Conservation (phyloP, 2,329 filamentous ascomycete species). For the Neocatenulostroma microsporum region DNA sequence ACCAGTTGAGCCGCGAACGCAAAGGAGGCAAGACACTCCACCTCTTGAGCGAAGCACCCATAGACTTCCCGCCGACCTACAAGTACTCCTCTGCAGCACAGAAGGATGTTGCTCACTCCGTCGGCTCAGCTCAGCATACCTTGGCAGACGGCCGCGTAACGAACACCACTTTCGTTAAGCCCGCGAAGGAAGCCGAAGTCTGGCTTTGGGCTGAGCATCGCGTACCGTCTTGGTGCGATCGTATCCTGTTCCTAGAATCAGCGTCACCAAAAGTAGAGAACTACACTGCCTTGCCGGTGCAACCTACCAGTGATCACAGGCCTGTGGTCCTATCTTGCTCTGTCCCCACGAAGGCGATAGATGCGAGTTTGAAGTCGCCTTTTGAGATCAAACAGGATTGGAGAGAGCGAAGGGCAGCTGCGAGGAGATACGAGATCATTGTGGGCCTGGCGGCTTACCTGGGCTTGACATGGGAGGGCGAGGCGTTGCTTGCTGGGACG, state of each 20-base stretch:
- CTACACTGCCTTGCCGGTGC: constrained; percentile 70
- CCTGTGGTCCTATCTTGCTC: constrained; percentile 66
- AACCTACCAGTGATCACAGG: constrained; percentile 77
- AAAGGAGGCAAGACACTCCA: constrained; percentile 61
- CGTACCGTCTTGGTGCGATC: constrained; percentile 90
- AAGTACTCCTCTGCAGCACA: constrained; percentile 58
- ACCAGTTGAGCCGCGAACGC: constrained; percentile 73
- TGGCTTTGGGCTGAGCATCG: constrained; percentile 65
- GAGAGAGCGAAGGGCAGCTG: constrained; percentile 46
- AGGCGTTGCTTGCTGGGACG: constrained; percentile 29
- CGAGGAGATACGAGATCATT: constrained; percentile 51
- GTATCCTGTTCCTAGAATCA: constrained; percentile 62
- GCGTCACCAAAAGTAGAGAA: constrained; percentile 46
- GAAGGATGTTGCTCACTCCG: constrained; percentile 18
- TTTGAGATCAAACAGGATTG: constrained; percentile 53
- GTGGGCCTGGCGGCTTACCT: constrained; percentile 54
- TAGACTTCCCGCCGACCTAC: constrained; percentile 86
- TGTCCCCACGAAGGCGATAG: constrained; percentile 46
- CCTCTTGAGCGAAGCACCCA: constrained; percentile 67
- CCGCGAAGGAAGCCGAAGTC: constrained; percentile 10
- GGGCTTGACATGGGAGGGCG: constrained; percentile 40
- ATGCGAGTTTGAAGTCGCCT: constrained; percentile 41
- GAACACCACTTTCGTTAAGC: constrained; percentile 8
- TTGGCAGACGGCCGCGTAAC: constrained; percentile 7
- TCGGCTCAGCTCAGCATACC: constrained; percentile 3